Percentiles rank a stretch among this genome's conserved stretches.
phyloP scores from a whole-genome alignment of 139 green algal species.

The Coccomyxa sp. region DNA sequence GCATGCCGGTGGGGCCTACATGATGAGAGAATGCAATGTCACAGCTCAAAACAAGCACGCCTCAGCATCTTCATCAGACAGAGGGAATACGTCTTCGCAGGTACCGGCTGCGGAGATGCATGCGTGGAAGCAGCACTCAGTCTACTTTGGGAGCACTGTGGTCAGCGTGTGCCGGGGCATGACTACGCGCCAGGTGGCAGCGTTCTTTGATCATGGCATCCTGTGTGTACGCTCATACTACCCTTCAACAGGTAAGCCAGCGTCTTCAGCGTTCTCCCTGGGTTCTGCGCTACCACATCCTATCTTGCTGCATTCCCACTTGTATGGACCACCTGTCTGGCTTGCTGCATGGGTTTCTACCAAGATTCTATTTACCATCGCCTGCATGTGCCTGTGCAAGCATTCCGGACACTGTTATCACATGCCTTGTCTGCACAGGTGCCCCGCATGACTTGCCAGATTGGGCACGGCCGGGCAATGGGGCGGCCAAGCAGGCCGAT shows the following conservation, averaged over 20 bases:
- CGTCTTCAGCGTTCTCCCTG: not conserved
- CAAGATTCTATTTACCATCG: not conserved
- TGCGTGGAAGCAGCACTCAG: not conserved
- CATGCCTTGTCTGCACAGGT: not conserved
- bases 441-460: no score
- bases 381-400: not conserved
- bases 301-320: not conserved
- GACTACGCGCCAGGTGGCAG: constrained; percentile 39
- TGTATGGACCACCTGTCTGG: not conserved
- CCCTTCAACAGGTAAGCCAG: constrained; percentile 22
- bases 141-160: constrained; percentile 50
- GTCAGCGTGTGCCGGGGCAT: constrained; percentile 55
- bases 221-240: constrained; percentile 52
- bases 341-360: not conserved
- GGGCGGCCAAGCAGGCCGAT: no score
- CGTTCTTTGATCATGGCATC: constrained; percentile 30
- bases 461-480: no score
- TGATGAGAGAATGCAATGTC: constrained; percentile 2
- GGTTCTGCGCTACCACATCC: not conserved
- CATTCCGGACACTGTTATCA: not conserved
- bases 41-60: not conserved
- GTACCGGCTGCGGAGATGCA: constrained; percentile 14
- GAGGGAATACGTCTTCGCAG: constrained; percentile 4
- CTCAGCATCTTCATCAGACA: not conserved
- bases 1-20: no score